phyloP scores from a whole-genome alignment of 148 eudicot genomes.

The Chenopodium suecicum region DNA sequence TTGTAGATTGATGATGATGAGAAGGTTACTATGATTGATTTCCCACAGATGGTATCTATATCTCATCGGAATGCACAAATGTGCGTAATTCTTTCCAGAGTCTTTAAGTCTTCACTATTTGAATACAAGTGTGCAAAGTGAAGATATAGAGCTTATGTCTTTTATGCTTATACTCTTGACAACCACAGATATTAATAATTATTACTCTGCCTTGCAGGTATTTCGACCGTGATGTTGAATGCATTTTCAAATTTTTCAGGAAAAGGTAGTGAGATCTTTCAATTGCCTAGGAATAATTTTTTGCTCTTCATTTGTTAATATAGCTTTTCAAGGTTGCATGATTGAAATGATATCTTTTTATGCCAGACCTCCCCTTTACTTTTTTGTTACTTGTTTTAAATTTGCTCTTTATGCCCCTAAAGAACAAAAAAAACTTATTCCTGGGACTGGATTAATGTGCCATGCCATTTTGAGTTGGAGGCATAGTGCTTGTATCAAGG shows the following conservation, averaged over 20 bases:
- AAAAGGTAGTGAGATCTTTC: constrained; percentile 51
- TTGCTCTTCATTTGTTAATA: neutral
- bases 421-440: neutral
- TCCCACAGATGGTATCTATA: constrained; percentile 98
- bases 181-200: too few relatives aligned
- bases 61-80: constrained; percentile 89
- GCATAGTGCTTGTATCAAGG: too few relatives aligned
- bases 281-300: neutral
- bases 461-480: neutral
- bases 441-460: neutral
- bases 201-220: constrained; percentile 47
- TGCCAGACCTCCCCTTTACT: neutral
- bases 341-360: neutral
- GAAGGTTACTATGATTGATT: constrained; percentile 87
- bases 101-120: neutral
- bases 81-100: constrained; percentile 35
- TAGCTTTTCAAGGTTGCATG: neutral
- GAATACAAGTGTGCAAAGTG: neutral
- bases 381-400: neutral
- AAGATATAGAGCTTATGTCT: neutral
- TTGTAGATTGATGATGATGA: constrained; percentile 90
- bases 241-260: constrained; percentile 85
- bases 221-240: constrained; percentile 95
- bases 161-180: neutral
- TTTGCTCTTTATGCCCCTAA: neutral